A percentile compares a stretch with the other conserved stretches of the same genome.
phyloP scores from a whole-genome alignment of 73 alveolate species.

The Symbiodinium natans region DNA sequence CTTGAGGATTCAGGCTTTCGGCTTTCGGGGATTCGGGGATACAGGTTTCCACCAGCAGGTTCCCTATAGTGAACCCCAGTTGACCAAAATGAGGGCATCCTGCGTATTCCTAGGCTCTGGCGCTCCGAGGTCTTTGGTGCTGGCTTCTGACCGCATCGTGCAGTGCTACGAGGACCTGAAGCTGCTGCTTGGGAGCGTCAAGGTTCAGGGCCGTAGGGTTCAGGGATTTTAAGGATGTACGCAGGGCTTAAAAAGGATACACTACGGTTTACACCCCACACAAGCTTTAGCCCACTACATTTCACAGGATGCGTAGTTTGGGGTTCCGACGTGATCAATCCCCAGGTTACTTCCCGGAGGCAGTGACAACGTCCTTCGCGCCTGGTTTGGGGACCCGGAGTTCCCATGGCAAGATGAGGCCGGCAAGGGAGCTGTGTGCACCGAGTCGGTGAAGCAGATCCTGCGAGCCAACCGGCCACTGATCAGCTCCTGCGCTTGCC shows the following conservation, averaged over 20 bases:
- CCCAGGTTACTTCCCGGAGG: constrained; percentile 31
- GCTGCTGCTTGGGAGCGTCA: not conserved
- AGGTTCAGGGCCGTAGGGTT: not conserved
- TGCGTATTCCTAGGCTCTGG: not conserved
- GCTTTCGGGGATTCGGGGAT: too few species aligned
- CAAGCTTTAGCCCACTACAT: too few species aligned
- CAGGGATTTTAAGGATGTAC: not conserved
- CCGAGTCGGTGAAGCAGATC: not conserved
- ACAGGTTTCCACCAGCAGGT: too few species aligned
- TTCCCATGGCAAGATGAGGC: constrained; percentile 14
- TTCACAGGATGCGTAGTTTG: too few species aligned
- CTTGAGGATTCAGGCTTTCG: too few species aligned
- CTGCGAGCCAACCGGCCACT: constrained; percentile 3
- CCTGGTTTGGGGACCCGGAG: constrained; percentile 35
- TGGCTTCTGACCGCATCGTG: not conserved
- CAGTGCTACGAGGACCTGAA: constrained; percentile 46
- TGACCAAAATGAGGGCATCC: not conserved
- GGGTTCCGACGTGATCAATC: too few species aligned
- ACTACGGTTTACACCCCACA: too few species aligned
- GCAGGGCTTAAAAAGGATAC: too few species aligned
- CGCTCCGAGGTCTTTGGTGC: not conserved
- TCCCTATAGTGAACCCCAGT: too few species aligned
- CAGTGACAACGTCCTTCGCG: constrained; percentile 31
- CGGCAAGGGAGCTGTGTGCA: constrained; percentile 14
- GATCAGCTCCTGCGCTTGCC: constrained; percentile 11